Evolutionary conservation across 2,329 filamentous ascomycete species (phyloP), one percentile per base, ranked within the genome.

Genomic region (Colletotrichum higginsianum): DNA sequence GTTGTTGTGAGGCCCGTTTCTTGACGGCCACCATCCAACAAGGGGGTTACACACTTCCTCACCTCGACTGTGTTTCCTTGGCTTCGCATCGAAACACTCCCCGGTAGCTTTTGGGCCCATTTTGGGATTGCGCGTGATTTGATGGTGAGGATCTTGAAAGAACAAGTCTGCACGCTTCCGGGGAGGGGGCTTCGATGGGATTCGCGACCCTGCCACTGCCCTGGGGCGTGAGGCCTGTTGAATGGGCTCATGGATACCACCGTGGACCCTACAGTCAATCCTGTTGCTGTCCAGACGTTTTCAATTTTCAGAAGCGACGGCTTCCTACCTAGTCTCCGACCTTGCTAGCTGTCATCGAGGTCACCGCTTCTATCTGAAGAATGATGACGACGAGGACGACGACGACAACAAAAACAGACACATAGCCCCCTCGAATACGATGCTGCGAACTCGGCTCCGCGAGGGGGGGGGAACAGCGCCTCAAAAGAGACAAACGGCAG

Each of bases 181-280:
- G 55, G 30, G 26, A 47, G 53, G 65, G 57, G 57, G 18, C 49
- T 50, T 61, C 21, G 11, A 40, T 55, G 35, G 49, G 18, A 57
- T 62, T 67, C 44, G 21, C 52, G 67, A 61, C 50, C 64, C 50
- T 62, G 64, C 67, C 44, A 18, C 52, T 67, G 52, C 50, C 64
- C 50, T 62, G 64, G 26, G 21, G n/a, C 16, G 16, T 5, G 50
- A 12, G 61, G 55, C 35, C 35, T 63, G 61, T 16, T 53, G 49
- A 9, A 52, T 23, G 35, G n/a, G 18, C 7, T 35, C 44, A 49
- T 55, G 49, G 62, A 56, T 50, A 56, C n/a, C 63, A 61, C 12
- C 40, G 56, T 44, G 53, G 49, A 21, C 26, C 26, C 30, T 12
- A 15, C 56, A 21, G 16, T 47, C 56, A 30, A 18, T 35, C 15